Evolutionary conservation across 2,329 filamentous ascomycete genomes (phyloP).

Genomic region (Fusarium decemcellulare): DNA sequence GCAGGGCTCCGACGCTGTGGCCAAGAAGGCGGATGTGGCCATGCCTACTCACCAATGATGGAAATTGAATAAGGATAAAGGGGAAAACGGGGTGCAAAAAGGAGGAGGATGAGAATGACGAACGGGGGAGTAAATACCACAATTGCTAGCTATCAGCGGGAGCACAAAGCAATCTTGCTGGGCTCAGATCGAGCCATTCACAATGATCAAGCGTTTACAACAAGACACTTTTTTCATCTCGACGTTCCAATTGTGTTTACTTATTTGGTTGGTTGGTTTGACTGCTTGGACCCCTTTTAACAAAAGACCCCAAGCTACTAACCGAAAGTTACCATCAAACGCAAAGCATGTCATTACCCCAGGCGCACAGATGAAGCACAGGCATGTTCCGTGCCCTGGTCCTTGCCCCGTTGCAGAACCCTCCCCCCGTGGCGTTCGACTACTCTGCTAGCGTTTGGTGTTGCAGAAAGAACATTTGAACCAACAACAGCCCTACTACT

Average conservation of each 20-base stretch:
- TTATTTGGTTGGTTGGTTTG: no score
- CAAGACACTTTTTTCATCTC: not conserved
- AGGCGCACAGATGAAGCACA: constrained; percentile 6
- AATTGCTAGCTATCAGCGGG: constrained; percentile 25
- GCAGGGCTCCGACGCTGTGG: constrained; percentile 87
- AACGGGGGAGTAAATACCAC: constrained; percentile 20
- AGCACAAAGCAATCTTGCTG: not conserved
- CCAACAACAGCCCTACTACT: not conserved
- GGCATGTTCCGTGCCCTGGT: not conserved
- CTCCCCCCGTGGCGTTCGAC: not conserved
- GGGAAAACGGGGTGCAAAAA: constrained; percentile 8
- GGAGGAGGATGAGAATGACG: constrained; percentile 12
- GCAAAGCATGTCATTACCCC: no score
- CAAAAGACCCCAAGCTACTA: not conserved
- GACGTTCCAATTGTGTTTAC: no score
- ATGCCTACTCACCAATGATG: constrained; percentile 76
- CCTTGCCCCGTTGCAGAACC: not conserved
- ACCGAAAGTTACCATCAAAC: not conserved
- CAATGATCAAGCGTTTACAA: constrained; percentile 31
- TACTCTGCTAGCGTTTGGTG: not conserved
- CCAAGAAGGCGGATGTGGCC: constrained; percentile 86
- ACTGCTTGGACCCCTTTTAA: no score
- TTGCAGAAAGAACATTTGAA: not conserved
- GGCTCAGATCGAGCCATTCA: constrained; percentile 17
- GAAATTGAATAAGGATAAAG: not conserved